Conservation (phyloP, 495 filamentous ascomycete genomes). For the Delitschia confertaspora region DNA sequence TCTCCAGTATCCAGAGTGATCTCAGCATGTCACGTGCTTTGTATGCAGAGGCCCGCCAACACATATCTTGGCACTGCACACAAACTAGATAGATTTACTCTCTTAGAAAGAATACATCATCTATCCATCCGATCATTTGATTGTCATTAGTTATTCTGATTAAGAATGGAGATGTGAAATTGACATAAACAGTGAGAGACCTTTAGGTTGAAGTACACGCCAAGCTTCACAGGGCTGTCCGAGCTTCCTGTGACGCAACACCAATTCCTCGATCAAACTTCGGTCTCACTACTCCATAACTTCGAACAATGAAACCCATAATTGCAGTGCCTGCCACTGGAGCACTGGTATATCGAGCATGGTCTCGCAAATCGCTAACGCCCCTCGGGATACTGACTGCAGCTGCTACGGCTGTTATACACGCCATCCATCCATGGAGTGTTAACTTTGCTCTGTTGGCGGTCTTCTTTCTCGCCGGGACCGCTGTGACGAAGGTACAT, state of each 20-base stretch:
- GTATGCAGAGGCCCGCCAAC: too few relatives aligned
- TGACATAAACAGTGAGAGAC: neutral
- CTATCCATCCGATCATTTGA: neutral
- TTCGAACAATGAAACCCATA: conserved; percentile 55
- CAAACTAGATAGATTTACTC: too few relatives aligned
- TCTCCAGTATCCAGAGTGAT: too few relatives aligned
- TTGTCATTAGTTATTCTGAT: neutral
- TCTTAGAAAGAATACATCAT: neutral
- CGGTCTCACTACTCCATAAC: neutral
- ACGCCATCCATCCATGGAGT: conserved; percentile 85
- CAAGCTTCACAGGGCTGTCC: neutral
- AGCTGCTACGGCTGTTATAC: conserved; percentile 59
- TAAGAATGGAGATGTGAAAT: neutral
- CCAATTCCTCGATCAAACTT: neutral
- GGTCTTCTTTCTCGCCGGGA: conserved; percentile 82
- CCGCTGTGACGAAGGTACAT: conserved; percentile 69
- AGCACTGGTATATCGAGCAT: conserved; percentile 60
- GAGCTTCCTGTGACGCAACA: neutral
- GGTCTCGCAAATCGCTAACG: conserved; percentile 66
- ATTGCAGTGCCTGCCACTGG: conserved; percentile 58
- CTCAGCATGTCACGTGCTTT: too few relatives aligned
- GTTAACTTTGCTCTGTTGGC: conserved; percentile 73
- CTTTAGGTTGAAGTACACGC: neutral
- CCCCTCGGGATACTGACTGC: conserved; percentile 62
- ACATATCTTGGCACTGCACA: too few relatives aligned